Percentiles rank a stretch among this genome's conserved stretches.
Evolutionary conservation across 352 stramenopile genomes (phyloP).

Genomic region (Globisporangium parvum): DNA sequence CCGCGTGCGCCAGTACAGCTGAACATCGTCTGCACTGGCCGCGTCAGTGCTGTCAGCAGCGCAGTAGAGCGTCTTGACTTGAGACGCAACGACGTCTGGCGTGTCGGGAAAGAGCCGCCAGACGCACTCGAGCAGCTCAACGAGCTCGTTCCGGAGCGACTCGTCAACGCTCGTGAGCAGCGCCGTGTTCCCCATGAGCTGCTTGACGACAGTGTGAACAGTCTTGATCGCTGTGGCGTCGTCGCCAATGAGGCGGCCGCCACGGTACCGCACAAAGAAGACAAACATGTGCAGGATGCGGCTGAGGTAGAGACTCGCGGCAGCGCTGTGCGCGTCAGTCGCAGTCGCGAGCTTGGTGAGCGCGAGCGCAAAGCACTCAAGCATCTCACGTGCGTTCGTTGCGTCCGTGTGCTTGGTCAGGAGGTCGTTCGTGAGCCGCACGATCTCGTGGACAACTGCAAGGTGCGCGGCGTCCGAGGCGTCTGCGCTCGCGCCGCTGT

Average conservation of each 20-base stretch:
- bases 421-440: conserved; percentile 52
- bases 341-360: conserved; percentile 43
- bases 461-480: conserved; percentile 16
- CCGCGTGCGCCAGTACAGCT: conserved; percentile 42
- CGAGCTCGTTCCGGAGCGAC: conserved; percentile 33
- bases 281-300: conserved; percentile 56
- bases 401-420: conserved; percentile 79
- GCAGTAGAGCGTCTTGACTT: conserved; percentile 46
- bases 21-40: conserved; percentile 8
- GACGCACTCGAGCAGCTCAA: conserved; percentile 50
- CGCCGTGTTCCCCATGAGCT: conserved; percentile 34
- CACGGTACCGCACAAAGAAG: conserved; percentile 50
- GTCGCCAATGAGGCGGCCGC: conserved; percentile 39
- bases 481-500: not conserved
- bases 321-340: conserved; percentile 23
- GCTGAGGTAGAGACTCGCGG: conserved; percentile 59
- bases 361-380: conserved; percentile 58
- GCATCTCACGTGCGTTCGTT: conserved; percentile 51
- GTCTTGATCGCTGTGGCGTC: conserved; percentile 18
- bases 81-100: conserved; percentile 22
- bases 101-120: conserved; percentile 59
- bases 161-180: conserved; percentile 35
- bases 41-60: conserved; percentile 12
- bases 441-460: conserved; percentile 55
- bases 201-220: conserved; percentile 39